Percentiles rank a stretch among this genome's conserved stretches.
phyloP scores from a whole-genome alignment of 192 early-diverging fungal species.

The Mortierella antarctica region DNA sequence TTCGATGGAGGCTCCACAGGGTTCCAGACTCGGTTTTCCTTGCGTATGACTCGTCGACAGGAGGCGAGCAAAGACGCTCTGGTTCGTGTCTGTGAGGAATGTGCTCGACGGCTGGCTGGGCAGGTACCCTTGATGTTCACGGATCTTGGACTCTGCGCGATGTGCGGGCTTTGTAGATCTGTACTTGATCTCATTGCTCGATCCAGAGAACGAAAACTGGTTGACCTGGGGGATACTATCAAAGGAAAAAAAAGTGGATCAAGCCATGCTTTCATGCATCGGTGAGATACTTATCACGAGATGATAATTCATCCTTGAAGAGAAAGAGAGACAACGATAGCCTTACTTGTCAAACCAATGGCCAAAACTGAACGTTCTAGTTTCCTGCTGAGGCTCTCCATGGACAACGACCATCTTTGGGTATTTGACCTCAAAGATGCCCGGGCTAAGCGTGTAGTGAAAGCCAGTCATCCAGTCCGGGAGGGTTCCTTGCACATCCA shows the following conservation, averaged over 20 bases:
- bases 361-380: slow-evolving; percentile 72
- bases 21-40: slow-evolving; percentile 71
- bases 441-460: slow-evolving; percentile 74
- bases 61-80: slow-evolving; percentile 73
- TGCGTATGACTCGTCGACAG: slow-evolving; percentile 67
- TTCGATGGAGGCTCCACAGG: slow-evolving; percentile 72
- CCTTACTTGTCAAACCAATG: slow-evolving; percentile 78
- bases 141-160: slow-evolving; percentile 70
- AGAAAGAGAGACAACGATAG: not conserved
- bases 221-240: slow-evolving; percentile 73
- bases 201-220: slow-evolving; percentile 72
- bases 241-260: not conserved
- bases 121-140: slow-evolving; percentile 75
- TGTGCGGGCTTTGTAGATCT: slow-evolving; percentile 71
- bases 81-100: slow-evolving; percentile 75
- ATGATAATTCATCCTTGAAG: not conserved
- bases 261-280: not conserved
- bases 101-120: slow-evolving; percentile 74
- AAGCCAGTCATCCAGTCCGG: slow-evolving; percentile 76
- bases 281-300: not conserved
- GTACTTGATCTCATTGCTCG: slow-evolving; percentile 66
- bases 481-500: slow-evolving; percentile 66
- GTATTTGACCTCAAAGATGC: slow-evolving; percentile 73
- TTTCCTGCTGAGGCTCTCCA: slow-evolving; percentile 72
- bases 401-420: slow-evolving; percentile 65